These are phyloP conservation scores for Tulasnella sp. DNA, from an alignment of 768 basidiomycete genomes.

Conservation along the genomic window DNA sequence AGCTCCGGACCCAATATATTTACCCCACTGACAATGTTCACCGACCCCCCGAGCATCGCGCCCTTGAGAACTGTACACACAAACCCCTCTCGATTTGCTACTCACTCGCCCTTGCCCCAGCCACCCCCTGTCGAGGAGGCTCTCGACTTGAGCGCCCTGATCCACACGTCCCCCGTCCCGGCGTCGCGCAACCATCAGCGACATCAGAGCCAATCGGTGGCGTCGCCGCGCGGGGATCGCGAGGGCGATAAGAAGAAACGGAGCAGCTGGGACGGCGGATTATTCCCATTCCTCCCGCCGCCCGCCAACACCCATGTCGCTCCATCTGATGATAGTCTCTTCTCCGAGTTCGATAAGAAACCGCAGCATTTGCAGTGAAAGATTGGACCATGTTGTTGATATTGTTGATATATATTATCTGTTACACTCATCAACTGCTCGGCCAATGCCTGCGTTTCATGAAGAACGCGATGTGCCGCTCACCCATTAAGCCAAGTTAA, in stretches of 20 bases:
- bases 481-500: too few species aligned
- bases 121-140: background rate
- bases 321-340: too few species aligned
- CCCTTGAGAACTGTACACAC: constrained; percentile 2
- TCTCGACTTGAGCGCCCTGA: constrained; percentile 10
- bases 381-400: too few species aligned
- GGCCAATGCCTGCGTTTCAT: too few species aligned
- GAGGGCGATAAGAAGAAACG: constrained; percentile 1
- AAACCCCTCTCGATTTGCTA: background rate
- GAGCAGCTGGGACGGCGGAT: constrained; percentile 7
- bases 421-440: too few species aligned
- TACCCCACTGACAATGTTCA: constrained; percentile 15
- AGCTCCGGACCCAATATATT: constrained; percentile 14
- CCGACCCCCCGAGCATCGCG: constrained; percentile 9
- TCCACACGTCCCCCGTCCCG: constrained; percentile 10
- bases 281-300: too few species aligned
- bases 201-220: constrained; percentile 6
- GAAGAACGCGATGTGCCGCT: too few species aligned
- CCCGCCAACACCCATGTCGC: too few species aligned
- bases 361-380: too few species aligned
- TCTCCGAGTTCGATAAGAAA: too few species aligned
- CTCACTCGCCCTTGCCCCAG: background rate
- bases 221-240: background rate
- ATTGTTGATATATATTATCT: too few species aligned
- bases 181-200: constrained; percentile 5